phyloP scores from a whole-genome alignment of 345 rosid species.

The Physaria fendleri region DNA sequence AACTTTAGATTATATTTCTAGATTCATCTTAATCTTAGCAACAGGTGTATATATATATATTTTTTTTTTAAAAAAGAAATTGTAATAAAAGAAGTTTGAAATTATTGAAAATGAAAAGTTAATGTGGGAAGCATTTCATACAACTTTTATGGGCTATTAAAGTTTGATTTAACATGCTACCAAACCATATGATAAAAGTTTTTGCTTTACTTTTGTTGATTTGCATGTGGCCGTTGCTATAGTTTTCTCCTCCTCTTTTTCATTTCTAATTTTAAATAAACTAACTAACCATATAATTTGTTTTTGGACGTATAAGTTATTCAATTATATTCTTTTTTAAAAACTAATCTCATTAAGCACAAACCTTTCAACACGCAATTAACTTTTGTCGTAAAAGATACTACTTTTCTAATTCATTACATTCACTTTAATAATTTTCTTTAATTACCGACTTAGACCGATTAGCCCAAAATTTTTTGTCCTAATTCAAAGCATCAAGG shows the following conservation, averaged over 20 bases:
- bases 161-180: conserved; percentile 29
- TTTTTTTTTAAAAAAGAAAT: neutral
- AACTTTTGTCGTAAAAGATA: too few relatives aligned
- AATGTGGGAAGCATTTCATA: conserved; percentile 21
- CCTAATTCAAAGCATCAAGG: too few relatives aligned
- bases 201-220: conserved; percentile 20
- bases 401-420: too few relatives aligned
- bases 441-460: too few relatives aligned
- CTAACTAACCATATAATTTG: neutral
- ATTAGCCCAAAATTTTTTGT: too few relatives aligned
- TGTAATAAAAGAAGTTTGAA: neutral
- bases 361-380: too few relatives aligned
- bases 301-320: neutral
- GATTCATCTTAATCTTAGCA: too few relatives aligned
- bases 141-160: conserved; percentile 12
- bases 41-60: neutral
- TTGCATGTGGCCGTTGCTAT: conserved; percentile 26
- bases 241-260: neutral
- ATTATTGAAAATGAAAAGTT: conserved; percentile 15
- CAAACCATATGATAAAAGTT: conserved; percentile 25
- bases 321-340: too few relatives aligned
- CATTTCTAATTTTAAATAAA: neutral
- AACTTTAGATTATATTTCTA: too few relatives aligned
- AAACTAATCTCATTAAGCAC: too few relatives aligned
- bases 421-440: too few relatives aligned